A percentile compares a stretch with the other conserved stretches of the same genome.
phyloP scores from a whole-genome alignment of 192 early-diverging fungal genomes.

The Backusella parvicylindrica region DNA sequence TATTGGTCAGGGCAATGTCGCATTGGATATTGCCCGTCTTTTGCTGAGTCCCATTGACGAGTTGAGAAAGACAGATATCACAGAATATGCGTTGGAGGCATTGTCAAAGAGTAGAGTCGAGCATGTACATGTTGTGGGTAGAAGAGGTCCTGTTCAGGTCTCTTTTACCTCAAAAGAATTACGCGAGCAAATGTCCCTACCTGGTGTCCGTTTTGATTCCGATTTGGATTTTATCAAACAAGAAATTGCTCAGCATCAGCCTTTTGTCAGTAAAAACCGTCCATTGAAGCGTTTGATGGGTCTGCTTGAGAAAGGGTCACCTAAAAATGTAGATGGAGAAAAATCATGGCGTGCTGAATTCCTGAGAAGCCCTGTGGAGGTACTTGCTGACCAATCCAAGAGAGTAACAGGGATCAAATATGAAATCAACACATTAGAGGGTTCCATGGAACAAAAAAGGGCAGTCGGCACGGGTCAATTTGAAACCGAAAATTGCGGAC shows the following conservation, averaged over 20 bases:
- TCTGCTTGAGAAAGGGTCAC: slow-evolving; percentile 61
- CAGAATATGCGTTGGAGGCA: slow-evolving; percentile 64
- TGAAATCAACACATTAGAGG: slow-evolving; percentile 69
- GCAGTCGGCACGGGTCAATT: slow-evolving; percentile 62
- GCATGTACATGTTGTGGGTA: slow-evolving; percentile 84
- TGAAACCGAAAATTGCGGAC: slow-evolving; percentile 55
- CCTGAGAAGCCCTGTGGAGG: slow-evolving; percentile 63
- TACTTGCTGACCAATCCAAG: slow-evolving; percentile 28
- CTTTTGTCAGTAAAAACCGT: slow-evolving; percentile 45
- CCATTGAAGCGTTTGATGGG: slow-evolving; percentile 84
- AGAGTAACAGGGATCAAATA: slow-evolving; percentile 45
- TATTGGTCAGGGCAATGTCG: slow-evolving; percentile 94
- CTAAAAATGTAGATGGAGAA: slow-evolving; percentile 15
- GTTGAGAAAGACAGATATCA: slow-evolving; percentile 85
- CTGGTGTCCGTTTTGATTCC: slow-evolving; percentile 55
- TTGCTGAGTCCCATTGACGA: slow-evolving; percentile 67
- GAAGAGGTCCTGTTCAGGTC: slow-evolving; percentile 88
- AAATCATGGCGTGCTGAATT: slow-evolving; percentile 76
- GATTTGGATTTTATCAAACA: slow-evolving; percentile 55
- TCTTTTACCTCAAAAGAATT: slow-evolving; percentile 96
- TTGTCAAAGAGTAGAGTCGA: slow-evolving; percentile 65
- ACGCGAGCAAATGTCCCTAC: slow-evolving; percentile 85
- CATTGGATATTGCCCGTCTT: slow-evolving; percentile 87
- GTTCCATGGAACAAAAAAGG: slow-evolving; percentile 40
- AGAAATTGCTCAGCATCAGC: slow-evolving; percentile 45